Base-by-base conservation (phyloP, 305 asterid species). In the Fraxinus sp. region DNA sequence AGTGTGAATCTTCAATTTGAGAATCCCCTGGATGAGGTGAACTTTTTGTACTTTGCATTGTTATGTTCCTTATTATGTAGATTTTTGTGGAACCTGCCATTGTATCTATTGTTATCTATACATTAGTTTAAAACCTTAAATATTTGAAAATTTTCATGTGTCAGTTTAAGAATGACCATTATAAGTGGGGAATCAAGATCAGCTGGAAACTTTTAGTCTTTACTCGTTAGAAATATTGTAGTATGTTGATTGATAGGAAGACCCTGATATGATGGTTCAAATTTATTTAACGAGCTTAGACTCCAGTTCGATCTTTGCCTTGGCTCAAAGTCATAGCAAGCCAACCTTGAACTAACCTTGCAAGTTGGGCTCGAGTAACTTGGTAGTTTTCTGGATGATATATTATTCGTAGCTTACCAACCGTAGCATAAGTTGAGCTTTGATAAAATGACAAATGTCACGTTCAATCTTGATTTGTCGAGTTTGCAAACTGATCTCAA, bases 1-100 rank as follows among this genome's bases (percentile, higher is more conserved):
- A 93, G 98, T 79, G 92, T 95, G 77, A 95, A 95, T 89, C 97
- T 95, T 89, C 97, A 95, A 82, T 95, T 95, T 26, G 97, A 91
- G 89, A 94, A 92, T 26, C 97, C 99, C 39, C 87, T 95, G 3
- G 94, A 95, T 26, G 99, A 95, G 97, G 99, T 95, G 88, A 18
- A 4, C 55, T 20, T 52, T 59, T 78, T 14, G 74, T 7, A 71
- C 77, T 62, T 18, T 46, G 73, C 49, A 75, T 64, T 24, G 71
- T 55, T 79, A 32, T 22, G 7, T 37, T 75, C 35, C 78, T 71
- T 35, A 7, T 57, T 49, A 13, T 79, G 72, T 32, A 28, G 55
- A 33, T 80, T 75, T 78, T 82, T 64, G 28, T 5, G 77, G 64
- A 74, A 33, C 52, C 22, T 52, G 4, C 14, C 41, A 30, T 75